phyloP scores from a whole-genome alignment of 495 filamentous ascomycete species.

The Daldinia bambusicola region DNA sequence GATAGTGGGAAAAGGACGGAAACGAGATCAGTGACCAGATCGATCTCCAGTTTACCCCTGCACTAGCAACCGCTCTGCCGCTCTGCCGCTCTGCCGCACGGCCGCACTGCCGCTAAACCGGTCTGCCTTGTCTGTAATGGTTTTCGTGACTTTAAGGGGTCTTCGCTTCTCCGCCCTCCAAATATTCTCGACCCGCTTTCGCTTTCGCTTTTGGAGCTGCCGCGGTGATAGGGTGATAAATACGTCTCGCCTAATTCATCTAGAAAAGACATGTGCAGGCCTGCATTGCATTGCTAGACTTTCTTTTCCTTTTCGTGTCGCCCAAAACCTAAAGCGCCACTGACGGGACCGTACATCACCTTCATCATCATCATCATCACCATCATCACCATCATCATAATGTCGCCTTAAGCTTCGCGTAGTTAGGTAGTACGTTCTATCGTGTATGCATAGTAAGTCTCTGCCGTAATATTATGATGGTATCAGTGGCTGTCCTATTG shows the following conservation, averaged over 20 bases:
- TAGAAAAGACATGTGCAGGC: background rate
- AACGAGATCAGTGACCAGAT: background rate
- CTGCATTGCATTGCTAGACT: background rate
- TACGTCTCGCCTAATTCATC: background rate
- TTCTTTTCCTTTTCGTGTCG: background rate
- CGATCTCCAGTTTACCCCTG: constrained; percentile 1
- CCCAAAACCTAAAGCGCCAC: background rate
- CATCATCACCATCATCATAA: too few species aligned
- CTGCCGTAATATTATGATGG: background rate
- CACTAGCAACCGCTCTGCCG: background rate
- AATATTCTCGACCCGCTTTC: background rate
- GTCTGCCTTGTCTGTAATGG: too few species aligned
- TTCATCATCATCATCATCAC: too few species aligned
- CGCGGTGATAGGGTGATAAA: background rate
- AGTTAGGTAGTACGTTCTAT: background rate
- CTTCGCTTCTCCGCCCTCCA: background rate
- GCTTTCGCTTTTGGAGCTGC: background rate
- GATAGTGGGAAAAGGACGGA: background rate
- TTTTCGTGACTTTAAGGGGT: background rate
- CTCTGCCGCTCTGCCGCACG: background rate
- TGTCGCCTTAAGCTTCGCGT: background rate
- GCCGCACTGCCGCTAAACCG: background rate
- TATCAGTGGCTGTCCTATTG: background rate
- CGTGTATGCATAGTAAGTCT: background rate
- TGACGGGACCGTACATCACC: background rate